Base-by-base conservation (phyloP, 345 rosid genomes). In the Euphorbia pulcherrima region DNA sequence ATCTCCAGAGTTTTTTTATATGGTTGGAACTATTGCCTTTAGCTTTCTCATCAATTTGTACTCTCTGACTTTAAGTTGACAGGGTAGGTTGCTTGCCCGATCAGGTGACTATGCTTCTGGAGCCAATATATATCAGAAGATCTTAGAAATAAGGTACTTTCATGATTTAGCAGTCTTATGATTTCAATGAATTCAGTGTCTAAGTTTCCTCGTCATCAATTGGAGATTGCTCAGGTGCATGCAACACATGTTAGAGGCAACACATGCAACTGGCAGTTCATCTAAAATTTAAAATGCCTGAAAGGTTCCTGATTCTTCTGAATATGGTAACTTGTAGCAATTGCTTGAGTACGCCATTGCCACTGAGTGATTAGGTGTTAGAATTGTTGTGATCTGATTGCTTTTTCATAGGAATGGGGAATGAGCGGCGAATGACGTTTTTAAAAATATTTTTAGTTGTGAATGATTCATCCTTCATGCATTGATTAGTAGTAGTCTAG, bases 51-150 rank as follows among this genome's bases (percentile, higher is more conserved):
- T 72, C 77, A 73, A 77, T 70, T 63, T 78, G 72, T 72, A 44
- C 78, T 63, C 69, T 80, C 79, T 83, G 81, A 84, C 87, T 93
- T 75, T 78, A 93, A 93, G 99, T 89, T 91, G 88, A 93, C 97
- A 93, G 99, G 99, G 99, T 78, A 89, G 85, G 76, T 88, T 89
- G 82, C 90, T 87, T 70, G 90, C 90, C 65, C 75, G 77, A 76
- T 82, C 80, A 56, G 90, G 87, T 78, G 92, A 94, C 79, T 85
- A 82, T 79, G 73, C 80, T 64, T 78, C 92, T 13, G 90, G 89
- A 24, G 78, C 86, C 47, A 72, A 78, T 58, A 78, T 85, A 73
- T 94, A 86, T 74, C 78, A 84, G 80, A 86, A 85, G 77, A 84
- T 89, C 68, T 78, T 90, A 75, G 95, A 89, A 69, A 58, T 85